A percentile compares a stretch with the other conserved stretches of the same genome.
Conservation (phyloP, 2,329 filamentous ascomycete genomes). For the Exserohilum rostratum region DNA sequence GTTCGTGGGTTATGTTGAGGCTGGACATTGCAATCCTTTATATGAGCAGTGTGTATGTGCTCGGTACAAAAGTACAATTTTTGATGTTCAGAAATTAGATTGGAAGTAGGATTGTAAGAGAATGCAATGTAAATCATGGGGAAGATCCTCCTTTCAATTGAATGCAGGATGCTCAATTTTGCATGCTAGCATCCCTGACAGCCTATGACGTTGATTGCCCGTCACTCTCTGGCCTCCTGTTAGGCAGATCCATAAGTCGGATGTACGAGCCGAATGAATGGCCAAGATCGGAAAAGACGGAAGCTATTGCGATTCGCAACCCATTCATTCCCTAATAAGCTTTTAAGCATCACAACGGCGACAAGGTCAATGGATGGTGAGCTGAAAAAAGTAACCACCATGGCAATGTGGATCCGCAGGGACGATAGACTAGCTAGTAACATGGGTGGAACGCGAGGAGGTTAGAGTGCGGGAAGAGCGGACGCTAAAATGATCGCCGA, state of each 20-base stretch:
- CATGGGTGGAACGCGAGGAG: background rate
- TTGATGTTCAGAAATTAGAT: no score
- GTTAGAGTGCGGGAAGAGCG: constrained; percentile 2
- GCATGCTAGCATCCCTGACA: background rate
- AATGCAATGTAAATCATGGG: background rate
- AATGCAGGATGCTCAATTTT: background rate
- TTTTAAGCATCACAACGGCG: no score
- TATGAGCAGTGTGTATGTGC: no score
- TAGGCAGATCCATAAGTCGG: background rate
- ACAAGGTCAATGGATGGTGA: no score
- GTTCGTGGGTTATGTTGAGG: constrained; percentile 2
- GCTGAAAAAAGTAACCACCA: no score
- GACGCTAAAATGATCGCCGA: background rate
- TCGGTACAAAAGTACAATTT: no score
- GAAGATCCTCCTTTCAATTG: background rate
- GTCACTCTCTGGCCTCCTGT: background rate
- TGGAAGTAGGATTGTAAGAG: background rate
- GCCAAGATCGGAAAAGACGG: background rate
- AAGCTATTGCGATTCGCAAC: background rate
- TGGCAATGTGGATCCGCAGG: no score
- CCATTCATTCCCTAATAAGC: no score
- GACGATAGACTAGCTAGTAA: no score
- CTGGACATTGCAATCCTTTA: background rate
- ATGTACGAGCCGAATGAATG: background rate
- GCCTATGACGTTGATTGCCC: constrained; percentile 1